These are phyloP conservation scores for Angophora floribunda DNA, from an alignment of 345 rosid genomes.

Conservation along the genomic window DNA sequence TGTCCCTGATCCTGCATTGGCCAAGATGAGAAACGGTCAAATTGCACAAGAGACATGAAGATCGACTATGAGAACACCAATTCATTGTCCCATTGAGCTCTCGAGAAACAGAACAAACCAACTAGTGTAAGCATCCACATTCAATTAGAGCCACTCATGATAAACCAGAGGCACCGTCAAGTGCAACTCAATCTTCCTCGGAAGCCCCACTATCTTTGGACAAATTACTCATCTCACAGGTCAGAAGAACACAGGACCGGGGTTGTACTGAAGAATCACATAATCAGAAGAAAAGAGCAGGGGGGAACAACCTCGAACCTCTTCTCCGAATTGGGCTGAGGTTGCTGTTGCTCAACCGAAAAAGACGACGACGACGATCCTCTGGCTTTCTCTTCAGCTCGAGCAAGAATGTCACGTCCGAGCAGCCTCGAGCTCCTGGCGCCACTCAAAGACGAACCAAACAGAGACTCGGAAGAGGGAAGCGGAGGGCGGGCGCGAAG, in stretches of 20 bases:
- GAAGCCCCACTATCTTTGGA: background rate
- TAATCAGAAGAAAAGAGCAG: background rate
- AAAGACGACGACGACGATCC: constrained; percentile 6
- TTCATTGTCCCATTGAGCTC: background rate
- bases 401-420: constrained; percentile 33
- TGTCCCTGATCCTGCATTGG: background rate
- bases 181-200: background rate
- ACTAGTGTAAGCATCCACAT: background rate
- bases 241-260: background rate
- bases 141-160: background rate
- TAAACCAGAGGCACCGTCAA: background rate
- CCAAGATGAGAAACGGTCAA: background rate
- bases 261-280: background rate
- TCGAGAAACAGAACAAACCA: background rate
- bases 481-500: constrained; percentile 5
- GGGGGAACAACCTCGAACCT: constrained; percentile 43
- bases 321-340: constrained; percentile 21
- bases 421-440: constrained; percentile 30
- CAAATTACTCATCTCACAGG: background rate
- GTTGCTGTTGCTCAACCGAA: constrained; percentile 10
- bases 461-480: constrained; percentile 11
- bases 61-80: background rate
- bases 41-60: background rate
- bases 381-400: constrained; percentile 73
- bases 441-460: constrained; percentile 19